Conservation (phyloP, 73 alveolate genomes). For the Stentor coeruleus region DNA sequence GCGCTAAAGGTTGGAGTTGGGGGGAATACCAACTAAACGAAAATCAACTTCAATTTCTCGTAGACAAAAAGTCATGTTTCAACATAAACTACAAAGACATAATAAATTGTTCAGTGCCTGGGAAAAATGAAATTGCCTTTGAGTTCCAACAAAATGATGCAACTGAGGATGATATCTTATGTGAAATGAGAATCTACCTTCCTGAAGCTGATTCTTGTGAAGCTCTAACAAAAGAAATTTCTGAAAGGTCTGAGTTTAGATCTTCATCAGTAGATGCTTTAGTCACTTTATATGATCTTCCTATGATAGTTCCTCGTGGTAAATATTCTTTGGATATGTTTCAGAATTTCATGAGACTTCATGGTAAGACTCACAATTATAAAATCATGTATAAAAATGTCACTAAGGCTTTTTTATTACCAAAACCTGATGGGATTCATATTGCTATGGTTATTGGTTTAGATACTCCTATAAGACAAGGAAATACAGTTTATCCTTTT, state of each 20-base stretch:
- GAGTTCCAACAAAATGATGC: constrained; percentile 71
- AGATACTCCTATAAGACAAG: constrained; percentile 72
- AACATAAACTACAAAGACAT: constrained; percentile 41
- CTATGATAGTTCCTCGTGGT: constrained; percentile 91
- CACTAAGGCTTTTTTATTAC: constrained; percentile 74
- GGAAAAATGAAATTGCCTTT: constrained; percentile 85
- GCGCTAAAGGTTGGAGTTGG: constrained; percentile 65
- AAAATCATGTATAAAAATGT: constrained; percentile 81
- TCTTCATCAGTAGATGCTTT: constrained; percentile 74
- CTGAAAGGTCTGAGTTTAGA: constrained; percentile 78
- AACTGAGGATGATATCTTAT: constrained; percentile 56
- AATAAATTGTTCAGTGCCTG: constrained; percentile 54
- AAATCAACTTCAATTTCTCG: constrained; percentile 38
- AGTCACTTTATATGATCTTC: constrained; percentile 73
- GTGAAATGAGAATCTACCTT: constrained; percentile 79
- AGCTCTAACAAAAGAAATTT: constrained; percentile 60
- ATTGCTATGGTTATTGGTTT: constrained; percentile 71
- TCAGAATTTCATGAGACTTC: constrained; percentile 71
- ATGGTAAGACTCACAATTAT: constrained; percentile 85
- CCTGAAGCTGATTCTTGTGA: constrained; percentile 66
- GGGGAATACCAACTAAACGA: constrained; percentile 45
- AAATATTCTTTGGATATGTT: constrained; percentile 77
- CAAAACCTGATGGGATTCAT: constrained; percentile 85
- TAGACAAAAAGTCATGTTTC: constrained; percentile 40
- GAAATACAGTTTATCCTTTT: constrained; percentile 85